Evolutionary conservation across 1,284 basidiomycete species (phyloP).

Genomic region (Cryptococcus jaspeensis): DNA sequence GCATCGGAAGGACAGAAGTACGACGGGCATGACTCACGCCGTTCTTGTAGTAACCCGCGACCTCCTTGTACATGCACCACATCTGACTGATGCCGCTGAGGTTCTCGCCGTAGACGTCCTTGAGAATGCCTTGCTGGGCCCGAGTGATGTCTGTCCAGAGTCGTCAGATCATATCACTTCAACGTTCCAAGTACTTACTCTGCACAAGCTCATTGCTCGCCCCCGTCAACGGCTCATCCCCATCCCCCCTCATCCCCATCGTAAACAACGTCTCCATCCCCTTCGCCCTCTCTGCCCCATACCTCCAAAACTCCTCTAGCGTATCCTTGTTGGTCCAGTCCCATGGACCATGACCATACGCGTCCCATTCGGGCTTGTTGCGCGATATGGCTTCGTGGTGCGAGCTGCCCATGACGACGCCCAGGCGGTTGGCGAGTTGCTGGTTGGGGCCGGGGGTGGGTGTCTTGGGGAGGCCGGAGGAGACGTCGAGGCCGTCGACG

Average conservation of each 20-base stretch:
- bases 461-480: conserved; percentile 14
- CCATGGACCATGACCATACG: conserved; percentile 22
- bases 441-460: conserved; percentile 57
- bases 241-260: conserved; percentile 43
- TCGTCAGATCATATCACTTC: too few relatives aligned
- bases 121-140: conserved; percentile 65
- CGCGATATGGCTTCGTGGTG: conserved; percentile 51
- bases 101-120: conserved; percentile 56
- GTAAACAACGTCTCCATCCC: conserved; percentile 37
- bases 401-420: conserved; percentile 63
- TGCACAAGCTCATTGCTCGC: conserved; percentile 30
- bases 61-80: conserved; percentile 57
- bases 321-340: conserved; percentile 27
- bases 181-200: conserved; percentile 24
- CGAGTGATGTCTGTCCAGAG: conserved; percentile 53
- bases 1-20: not conserved
- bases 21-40: conserved; percentile 53
- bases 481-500: conserved; percentile 58
- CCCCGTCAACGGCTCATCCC: conserved; percentile 30
- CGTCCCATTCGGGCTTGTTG: conserved; percentile 36
- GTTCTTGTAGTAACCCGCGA: conserved; percentile 62
- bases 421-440: conserved; percentile 63
- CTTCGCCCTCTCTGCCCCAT: conserved; percentile 37
- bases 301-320: conserved; percentile 31
- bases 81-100: conserved; percentile 9